Base-by-base conservation (phyloP, 257 asterid species). In the Echites panduratus region DNA sequence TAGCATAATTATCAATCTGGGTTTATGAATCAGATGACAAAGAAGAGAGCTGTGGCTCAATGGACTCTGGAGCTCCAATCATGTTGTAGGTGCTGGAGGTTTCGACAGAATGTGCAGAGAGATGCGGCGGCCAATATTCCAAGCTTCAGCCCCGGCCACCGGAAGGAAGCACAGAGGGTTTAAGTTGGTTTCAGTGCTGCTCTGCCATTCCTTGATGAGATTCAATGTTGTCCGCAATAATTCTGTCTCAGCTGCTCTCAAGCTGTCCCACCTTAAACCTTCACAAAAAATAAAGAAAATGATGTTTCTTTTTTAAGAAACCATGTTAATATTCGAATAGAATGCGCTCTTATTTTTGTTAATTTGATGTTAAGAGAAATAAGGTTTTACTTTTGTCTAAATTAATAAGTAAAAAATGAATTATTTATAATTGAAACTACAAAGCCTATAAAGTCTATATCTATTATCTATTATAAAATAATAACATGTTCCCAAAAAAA, bases 1-100 rank as follows among this genome's bases (percentile, higher is more conserved):
- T 3, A 74, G 74, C 82, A 79, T 79, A 66, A 47, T 66, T 77
- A 38, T 44, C 29, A 8, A 24, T 0, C 16, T 71, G 62, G 17
- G 0, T 19, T 53, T 45, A 71, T 14, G 22, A 7, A 57, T 19
- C 7, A 29, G 58, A 40, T 58, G 48, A 38, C 24, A 43, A 14
- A 9, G 50, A 19, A 26, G 57, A 32, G 13, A 52, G 24, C 22
- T 4, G 27, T 41, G 71, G 27, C 27, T 0, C 11, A 12, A n/a
- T 4, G 12, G 44, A 56, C 35, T 3, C 26, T 10, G 8, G 11
- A 16, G 12, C 22, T 40, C 16, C 10, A 24, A 14, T 27, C 68
- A 66, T 54, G 22, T 38, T 32, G 19, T 61, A 14, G 47, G 41
- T 16, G 13, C 49, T 20, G 50, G 48, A 6, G 71, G 56, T 48